Base-by-base conservation (phyloP, 148 eudicot genomes). In the Rhododendron ferrugineum region DNA sequence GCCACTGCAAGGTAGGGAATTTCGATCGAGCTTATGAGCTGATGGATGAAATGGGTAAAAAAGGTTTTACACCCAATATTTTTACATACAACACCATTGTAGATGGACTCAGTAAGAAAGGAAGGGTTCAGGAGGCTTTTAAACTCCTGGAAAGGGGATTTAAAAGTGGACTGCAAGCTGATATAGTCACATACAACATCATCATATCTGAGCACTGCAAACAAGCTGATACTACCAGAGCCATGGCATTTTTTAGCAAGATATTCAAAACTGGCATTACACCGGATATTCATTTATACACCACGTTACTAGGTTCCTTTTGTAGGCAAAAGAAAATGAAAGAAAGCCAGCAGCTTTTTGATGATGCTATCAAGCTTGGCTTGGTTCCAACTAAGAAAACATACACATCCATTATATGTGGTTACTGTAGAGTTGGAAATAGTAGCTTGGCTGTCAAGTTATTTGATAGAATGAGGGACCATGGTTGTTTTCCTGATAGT, bases 321-420 rank as follows among this genome's bases (percentile, higher is more conserved):
- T 90, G 94, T 70, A 89, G 93, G 89, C 89, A 88, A 88, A 92
- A 88, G 85, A 89, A 84, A 79, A 93, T 94, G 94, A 83, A 37
- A 52, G 98, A 94, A 81, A 89, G 98, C 86, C 92, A 93, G 85
- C 81, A 86, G 83, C 87, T 94, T 87, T 92, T 94, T 32, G 46
- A 90, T 78, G 96, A 93, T 87, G 94, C 92, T 79, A 11, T 88
- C n/a, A 88, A 86, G 52, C 86, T 86, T 85, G 95, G 95, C 49
- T 88, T 95, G 84, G 80, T 86, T 85, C 99, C 94, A 50, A 93
- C 96, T 66, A 93, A 88, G 82, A 88, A 92, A 88, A 95, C 98
- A 32, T 97, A 92, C 87, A 95, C 98, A 23, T 93, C 98, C 20
- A 91, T 97, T 94, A 93, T 97, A 77, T 89, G 91, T 87, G 99